Percentiles rank a stretch among this genome's conserved stretches.
Conservation (phyloP, 2,329 filamentous ascomycete genomes). For the Fusarium nematophilum region DNA sequence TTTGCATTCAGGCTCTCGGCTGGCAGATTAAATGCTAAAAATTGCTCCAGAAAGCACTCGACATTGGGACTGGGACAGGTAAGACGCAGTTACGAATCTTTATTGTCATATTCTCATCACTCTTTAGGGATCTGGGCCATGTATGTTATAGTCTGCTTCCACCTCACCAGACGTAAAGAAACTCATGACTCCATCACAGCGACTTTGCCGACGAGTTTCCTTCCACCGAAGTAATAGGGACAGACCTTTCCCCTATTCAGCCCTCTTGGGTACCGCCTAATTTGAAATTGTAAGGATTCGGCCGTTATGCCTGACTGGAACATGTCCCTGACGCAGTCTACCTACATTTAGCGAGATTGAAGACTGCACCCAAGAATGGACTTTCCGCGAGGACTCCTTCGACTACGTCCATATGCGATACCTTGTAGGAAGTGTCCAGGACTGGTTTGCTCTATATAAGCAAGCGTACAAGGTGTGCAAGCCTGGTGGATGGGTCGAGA, state of each 20-base stretch:
- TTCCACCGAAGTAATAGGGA: conserved; percentile 58
- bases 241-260: conserved; percentile 67
- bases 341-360: conserved; percentile 21
- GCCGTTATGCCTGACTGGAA: too few relatives aligned
- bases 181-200: conserved; percentile 48
- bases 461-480: conserved; percentile 63
- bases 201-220: conserved; percentile 59
- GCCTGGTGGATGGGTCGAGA: conserved; percentile 61
- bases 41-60: not conserved
- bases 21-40: not conserved
- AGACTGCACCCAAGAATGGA: conserved; percentile 46
- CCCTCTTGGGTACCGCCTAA: conserved; percentile 58
- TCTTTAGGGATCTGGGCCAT: conserved; percentile 55
- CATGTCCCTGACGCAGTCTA: not conserved
- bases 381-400: conserved; percentile 51
- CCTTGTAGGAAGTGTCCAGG: conserved; percentile 65
- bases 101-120: not conserved
- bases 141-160: conserved; percentile 49
- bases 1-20: not conserved
- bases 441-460: conserved; percentile 65
- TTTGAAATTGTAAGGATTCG: conserved; percentile 53
- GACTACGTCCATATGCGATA: conserved; percentile 71
- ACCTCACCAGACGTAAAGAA: too few relatives aligned
- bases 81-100: not conserved
- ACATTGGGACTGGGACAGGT: conserved; percentile 18